Evolutionary conservation across 768 basidiomycete species (phyloP), one percentile per base, ranked within the genome.

Genomic region (Dentipellis fragilis): DNA sequence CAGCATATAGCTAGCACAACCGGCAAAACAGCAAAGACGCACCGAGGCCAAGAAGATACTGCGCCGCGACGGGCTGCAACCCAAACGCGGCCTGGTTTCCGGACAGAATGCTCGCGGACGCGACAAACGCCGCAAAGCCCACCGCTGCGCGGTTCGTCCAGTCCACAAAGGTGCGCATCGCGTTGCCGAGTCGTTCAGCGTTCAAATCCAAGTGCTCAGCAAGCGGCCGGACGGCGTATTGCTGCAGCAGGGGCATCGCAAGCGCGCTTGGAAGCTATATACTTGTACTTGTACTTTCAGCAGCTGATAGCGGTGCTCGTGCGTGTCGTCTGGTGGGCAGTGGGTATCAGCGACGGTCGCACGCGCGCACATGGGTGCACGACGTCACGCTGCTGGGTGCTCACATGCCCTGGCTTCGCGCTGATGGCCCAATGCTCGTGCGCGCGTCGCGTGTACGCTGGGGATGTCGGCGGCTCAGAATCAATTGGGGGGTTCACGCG

Each of bases 11-110:
- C 49, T 16, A 12, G 54, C 14, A 48, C 52, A 12, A 11, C 16
- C 12, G 23, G n/a, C 21, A 38, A 23, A 11, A 17, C 16, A 55
- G 54, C 3, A 3, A 29, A 19, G 9, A 65, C 76, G 70, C 67
- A 80, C 83, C 83, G 8, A 85, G 71, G 9, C 81, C 83, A 17
- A 84, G 65, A 29, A 84, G 69, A 66, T 84, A 83, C 63, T 54
- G 48, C 5, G 48, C 40, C 5, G 34, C 9, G 10, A 36, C 53
- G 16, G 51, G 51, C 16, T 47, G 76, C 57, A 16, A 74, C 42
- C 66, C 73, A 10, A 69, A 67, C 49, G 66, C 72, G 29, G 60
- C 58, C 58, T 72, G 70, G 11, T 62, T 51, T 4, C 58, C 56
- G 10, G 59, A 57, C 14, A 49, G 37, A 10, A 57, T 29, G 21